Base-by-base conservation (phyloP, 805 yeast species). In the Lipomyces kockii region DNA sequence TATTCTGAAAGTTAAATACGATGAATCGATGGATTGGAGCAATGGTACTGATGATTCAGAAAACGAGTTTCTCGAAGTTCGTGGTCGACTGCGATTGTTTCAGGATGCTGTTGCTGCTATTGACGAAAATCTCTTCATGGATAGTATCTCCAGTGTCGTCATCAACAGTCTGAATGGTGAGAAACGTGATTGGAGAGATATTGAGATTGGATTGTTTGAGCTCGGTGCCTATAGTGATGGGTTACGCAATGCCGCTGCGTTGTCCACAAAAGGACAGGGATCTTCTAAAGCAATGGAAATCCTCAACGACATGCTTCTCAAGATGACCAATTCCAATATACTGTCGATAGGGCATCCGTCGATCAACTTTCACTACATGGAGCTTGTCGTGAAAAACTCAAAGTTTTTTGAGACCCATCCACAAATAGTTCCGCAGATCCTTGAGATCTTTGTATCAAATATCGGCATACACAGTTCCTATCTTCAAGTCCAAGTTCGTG, bases 141-240 rank as follows among this genome's bases (percentile, higher is more conserved):
- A 87, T 43, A 85, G 84, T 35, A 79, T 89, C 39, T 84, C 90
- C 2, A 77, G 80, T n/a, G 85, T 91, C 58, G 87, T 91, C 61
- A 82, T 86, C 73, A 78, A 82, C 72, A 80, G 84, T 22, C 72
- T 84, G 67, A 71, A 75, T 25, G 65, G 68, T 2, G 72, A 74
- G 71, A 69, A 63, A 35, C 63, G 66, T 12, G 63, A 87, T 71
- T 93, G 98, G 98, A 86, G 92, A 76, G 86, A 84, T 34, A 82
- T 91, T 52, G 99, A 95, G 78, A 83, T 95, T 70, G 98, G 97
- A 2, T 81, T 95, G 62, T 92, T 83, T 76, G 96, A 93, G 78
- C 83, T 95, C 75, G 85, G 87, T 62, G 89, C 88, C 71, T 87
- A 89, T 71, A 87, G 92, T 61, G 98, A 94, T 68, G 85, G 90